Evolutionary conservation across 495 filamentous ascomycete species (phyloP).

Genomic region (Amniculicola lignicola): DNA sequence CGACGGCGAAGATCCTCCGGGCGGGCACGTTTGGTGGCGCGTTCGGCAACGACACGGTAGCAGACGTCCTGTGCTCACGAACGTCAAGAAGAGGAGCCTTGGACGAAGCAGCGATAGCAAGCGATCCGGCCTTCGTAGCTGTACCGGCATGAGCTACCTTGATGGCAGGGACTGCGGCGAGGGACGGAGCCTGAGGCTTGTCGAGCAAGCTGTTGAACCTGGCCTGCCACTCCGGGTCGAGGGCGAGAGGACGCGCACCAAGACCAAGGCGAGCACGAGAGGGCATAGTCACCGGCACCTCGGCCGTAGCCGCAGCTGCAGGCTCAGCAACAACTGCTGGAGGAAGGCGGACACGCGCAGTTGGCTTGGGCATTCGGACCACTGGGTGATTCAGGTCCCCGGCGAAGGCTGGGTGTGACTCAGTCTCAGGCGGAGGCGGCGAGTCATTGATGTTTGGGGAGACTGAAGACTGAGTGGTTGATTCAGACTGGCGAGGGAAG

Average conservation of each 20-base stretch:
- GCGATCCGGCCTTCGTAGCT: constrained; percentile 11
- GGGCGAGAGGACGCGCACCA: constrained; percentile 32
- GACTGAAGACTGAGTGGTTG: not conserved
- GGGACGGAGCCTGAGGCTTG: constrained; percentile 17
- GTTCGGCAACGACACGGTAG: constrained; percentile 40
- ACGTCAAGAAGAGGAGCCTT: constrained; percentile 37
- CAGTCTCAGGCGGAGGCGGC: constrained; percentile 40
- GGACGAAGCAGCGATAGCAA: constrained; percentile 31
- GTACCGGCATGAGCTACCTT: constrained; percentile 22
- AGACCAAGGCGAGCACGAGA: constrained; percentile 7
- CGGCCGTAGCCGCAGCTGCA: constrained; percentile 3
- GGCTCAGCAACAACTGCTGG: constrained; percentile 26
- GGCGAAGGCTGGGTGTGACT: constrained; percentile 37
- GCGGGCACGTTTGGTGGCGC: constrained; percentile 18
- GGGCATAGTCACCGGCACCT: constrained; percentile 27
- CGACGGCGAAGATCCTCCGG: constrained; percentile 32
- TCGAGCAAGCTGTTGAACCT: constrained; percentile 32
- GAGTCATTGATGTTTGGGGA: constrained; percentile 21
- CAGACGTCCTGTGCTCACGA: constrained; percentile 7
- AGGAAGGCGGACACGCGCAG: constrained; percentile 39
- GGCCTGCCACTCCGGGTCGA: constrained; percentile 30
- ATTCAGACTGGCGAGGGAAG: constrained; percentile 24
- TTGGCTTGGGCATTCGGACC: constrained; percentile 40
- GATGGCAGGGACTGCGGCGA: not conserved
- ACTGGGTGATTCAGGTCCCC: constrained; percentile 33